Percentiles rank a stretch among this genome's conserved stretches.
These are phyloP conservation scores for Chrysosporium keratinophilum DNA, from an alignment of 2,329 filamentous ascomycete species.

Conservation along the genomic window DNA sequence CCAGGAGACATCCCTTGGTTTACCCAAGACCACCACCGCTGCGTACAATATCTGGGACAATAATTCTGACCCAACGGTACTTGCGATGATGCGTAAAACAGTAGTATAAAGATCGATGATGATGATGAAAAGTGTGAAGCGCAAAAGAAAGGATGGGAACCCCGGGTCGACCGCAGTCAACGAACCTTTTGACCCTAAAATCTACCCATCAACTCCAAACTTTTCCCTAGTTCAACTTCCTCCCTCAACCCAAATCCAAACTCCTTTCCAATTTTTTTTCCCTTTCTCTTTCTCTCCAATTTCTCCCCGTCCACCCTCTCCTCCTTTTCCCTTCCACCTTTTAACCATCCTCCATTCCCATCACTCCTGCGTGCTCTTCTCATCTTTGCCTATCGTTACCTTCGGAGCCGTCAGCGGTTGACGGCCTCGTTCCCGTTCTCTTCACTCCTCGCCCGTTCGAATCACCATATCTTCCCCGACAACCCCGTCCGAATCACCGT, in stretches of 20 bases:
- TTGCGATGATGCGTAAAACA: background rate
- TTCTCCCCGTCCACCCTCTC: conserved; percentile 7
- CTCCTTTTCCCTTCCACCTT: background rate
- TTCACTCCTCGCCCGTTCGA: background rate
- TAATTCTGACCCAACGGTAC: too few relatives aligned
- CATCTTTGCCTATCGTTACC: background rate
- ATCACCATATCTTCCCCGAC: background rate
- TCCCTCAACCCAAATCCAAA: conserved; percentile 16
- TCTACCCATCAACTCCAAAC: background rate
- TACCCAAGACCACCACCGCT: too few relatives aligned
- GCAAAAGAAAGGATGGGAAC: background rate
- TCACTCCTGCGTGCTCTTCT: background rate
- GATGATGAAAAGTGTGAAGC: background rate
- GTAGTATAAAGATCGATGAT: background rate
- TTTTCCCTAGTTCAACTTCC: conserved; percentile 7
- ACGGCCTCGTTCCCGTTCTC: too few relatives aligned
- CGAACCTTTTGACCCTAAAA: background rate
- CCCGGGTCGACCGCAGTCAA: background rate
- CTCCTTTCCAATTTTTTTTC: conserved; percentile 16
- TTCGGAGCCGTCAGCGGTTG: background rate
- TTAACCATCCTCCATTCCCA: background rate
- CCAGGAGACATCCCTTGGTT: too few relatives aligned
- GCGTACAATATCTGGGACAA: too few relatives aligned
- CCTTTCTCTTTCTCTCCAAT: conserved; percentile 11
- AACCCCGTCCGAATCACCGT: too few relatives aligned